phyloP scores from a whole-genome alignment of 169 alveolate genomes.

The Neospora caninum region DNA sequence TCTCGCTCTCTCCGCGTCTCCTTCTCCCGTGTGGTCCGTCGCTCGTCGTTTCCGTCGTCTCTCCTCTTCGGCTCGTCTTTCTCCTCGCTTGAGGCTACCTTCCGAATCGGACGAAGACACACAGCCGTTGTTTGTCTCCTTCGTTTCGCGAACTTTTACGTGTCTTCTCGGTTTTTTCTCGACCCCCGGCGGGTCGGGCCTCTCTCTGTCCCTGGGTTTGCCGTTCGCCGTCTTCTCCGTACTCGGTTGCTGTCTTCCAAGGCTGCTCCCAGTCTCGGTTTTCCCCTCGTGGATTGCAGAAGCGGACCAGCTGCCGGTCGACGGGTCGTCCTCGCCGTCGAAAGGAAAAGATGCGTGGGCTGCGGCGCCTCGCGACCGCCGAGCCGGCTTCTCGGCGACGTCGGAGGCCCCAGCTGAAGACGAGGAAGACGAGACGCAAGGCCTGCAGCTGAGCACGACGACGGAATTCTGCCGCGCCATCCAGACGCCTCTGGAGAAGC shows the following conservation, averaged over 20 bases:
- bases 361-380: neutral
- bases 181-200: no score
- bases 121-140: no score
- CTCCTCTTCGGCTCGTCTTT: neutral
- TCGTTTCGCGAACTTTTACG: no score
- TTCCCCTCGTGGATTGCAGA: neutral
- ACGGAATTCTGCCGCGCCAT: conserved; percentile 60
- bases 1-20: neutral
- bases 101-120: no score
- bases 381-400: neutral
- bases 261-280: no score
- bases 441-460: conserved; percentile 57
- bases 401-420: neutral
- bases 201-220: no score
- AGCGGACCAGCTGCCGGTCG: neutral
- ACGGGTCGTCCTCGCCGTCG: neutral
- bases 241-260: no score
- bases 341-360: neutral
- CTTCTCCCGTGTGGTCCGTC: neutral
- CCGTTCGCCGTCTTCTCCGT: no score
- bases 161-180: no score
- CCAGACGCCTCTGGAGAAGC: conserved; percentile 64
- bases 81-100: no score
- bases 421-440: conserved; percentile 45
- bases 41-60: neutral